Conservation (phyloP, 2,329 filamentous ascomycete genomes). For the Rasamsonia emersonii region DNA sequence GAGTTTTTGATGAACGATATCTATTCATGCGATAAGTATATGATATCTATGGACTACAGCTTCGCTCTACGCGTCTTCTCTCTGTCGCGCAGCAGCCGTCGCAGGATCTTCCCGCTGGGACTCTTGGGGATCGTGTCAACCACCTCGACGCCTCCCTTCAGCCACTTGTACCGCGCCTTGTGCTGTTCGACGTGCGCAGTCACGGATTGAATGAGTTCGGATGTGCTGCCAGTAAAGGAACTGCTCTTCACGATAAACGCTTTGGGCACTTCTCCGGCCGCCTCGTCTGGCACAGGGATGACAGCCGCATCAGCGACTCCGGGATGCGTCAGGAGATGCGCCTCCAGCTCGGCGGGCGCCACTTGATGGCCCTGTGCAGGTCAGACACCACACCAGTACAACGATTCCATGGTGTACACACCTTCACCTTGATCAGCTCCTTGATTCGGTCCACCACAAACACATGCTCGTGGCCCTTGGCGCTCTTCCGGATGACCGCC, state of each 20-base stretch:
- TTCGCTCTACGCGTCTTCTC: too few relatives aligned
- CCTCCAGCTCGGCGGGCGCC: conserved; percentile 42
- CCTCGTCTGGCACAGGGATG: conserved; percentile 30
- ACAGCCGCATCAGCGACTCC: conserved; percentile 38
- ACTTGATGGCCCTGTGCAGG: conserved; percentile 37
- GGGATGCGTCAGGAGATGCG: conserved; percentile 32
- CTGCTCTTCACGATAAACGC: conserved; percentile 39
- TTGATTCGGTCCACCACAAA: conserved; percentile 37
- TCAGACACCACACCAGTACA: not conserved
- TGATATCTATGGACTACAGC: too few relatives aligned
- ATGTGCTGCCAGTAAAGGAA: too few relatives aligned
- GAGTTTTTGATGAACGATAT: too few relatives aligned
- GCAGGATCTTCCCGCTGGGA: conserved; percentile 54
- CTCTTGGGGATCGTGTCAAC: conserved; percentile 52
- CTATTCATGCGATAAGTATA: too few relatives aligned
- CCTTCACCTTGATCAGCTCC: conserved; percentile 19
- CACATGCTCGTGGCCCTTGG: conserved; percentile 17
- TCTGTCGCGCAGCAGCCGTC: conserved; percentile 60
- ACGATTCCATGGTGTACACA: conserved; percentile 6
- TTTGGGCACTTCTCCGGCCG: conserved; percentile 33
- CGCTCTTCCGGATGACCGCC: conserved; percentile 10
- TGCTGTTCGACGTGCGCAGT: conserved; percentile 52
- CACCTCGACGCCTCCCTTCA: conserved; percentile 52
- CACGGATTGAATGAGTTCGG: too few relatives aligned
- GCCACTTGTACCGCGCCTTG: conserved; percentile 55